These are phyloP conservation scores for Beauveria scarabaeidicola DNA, from an alignment of 2,329 filamentous ascomycete species.

Conservation along the genomic window DNA sequence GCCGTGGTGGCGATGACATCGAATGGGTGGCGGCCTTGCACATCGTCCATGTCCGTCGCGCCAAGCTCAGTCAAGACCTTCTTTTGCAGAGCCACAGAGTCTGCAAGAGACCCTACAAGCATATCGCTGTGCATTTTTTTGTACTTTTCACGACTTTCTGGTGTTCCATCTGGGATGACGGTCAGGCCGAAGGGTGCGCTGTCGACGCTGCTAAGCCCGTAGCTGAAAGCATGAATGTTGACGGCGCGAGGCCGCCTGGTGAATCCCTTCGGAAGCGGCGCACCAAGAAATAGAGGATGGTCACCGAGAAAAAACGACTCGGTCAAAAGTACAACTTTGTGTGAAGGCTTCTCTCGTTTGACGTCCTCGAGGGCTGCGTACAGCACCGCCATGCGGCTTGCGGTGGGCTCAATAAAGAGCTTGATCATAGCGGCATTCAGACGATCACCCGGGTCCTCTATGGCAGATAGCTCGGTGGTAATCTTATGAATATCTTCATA, in stretches of 20 bases:
- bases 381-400: slow-evolving; percentile 18
- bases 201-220: slow-evolving; percentile 29
- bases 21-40: slow-evolving; percentile 21
- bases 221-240: slow-evolving; percentile 30
- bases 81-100: background rate
- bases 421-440: background rate
- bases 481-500: slow-evolving; percentile 12
- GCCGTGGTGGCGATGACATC: slow-evolving; percentile 20
- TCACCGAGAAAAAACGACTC: slow-evolving; percentile 32
- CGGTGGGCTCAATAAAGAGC: slow-evolving; percentile 25
- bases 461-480: slow-evolving; percentile 6
- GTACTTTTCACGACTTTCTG: slow-evolving; percentile 28
- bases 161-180: slow-evolving; percentile 28
- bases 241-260: slow-evolving; percentile 27
- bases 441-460: slow-evolving; percentile 12
- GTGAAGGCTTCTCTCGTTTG: slow-evolving; percentile 22
- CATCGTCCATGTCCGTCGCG: slow-evolving; percentile 16
- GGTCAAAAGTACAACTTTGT: slow-evolving; percentile 34
- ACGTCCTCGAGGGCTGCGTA: slow-evolving; percentile 24
- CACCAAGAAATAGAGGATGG: slow-evolving; percentile 29
- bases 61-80: background rate
- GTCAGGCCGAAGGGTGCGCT: slow-evolving; percentile 30
- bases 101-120: background rate
- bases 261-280: slow-evolving; percentile 30
- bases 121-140: slow-evolving; percentile 14